phyloP scores from a whole-genome alignment of 352 stramenopile genomes.

The Phytophthora colocasiae region DNA sequence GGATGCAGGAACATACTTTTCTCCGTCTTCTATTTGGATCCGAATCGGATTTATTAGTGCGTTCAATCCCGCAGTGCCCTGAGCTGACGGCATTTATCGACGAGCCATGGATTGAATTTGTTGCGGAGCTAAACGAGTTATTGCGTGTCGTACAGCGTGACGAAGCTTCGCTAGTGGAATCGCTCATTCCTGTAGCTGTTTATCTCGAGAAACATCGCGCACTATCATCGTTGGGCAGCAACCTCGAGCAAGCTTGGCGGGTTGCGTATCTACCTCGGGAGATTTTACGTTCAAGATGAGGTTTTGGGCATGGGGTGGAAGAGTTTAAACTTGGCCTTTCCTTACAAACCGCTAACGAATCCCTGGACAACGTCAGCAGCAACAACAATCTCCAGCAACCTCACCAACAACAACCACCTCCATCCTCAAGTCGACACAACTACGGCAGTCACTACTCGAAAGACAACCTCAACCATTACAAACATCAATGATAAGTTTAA shows the following conservation, averaged over 20 bases:
- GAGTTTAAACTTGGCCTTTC: constrained; percentile 80
- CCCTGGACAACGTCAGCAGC: constrained; percentile 33
- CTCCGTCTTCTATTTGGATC: constrained; percentile 78
- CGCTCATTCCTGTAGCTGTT: constrained; percentile 65
- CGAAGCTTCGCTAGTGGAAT: constrained; percentile 57
- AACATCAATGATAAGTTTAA: constrained; percentile 52
- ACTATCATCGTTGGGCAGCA: constrained; percentile 39
- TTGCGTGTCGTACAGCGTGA: constrained; percentile 75
- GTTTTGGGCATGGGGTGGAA: constrained; percentile 56
- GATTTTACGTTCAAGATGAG: constrained; percentile 80
- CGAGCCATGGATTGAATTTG: constrained; percentile 86
- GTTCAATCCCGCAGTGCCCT: constrained; percentile 78
- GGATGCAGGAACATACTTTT: constrained; percentile 80
- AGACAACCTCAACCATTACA: constrained; percentile 41
- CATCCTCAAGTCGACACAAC: constrained; percentile 29
- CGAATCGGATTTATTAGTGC: constrained; percentile 78
- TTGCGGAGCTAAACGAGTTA: constrained; percentile 81
- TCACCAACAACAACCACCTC: constrained; percentile 21
- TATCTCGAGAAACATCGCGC: constrained; percentile 71
- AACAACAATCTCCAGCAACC: constrained; percentile 31
- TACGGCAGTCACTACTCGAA: constrained; percentile 36
- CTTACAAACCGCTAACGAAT: constrained; percentile 60
- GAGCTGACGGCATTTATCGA: constrained; percentile 88
- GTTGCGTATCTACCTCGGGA: constrained; percentile 73
- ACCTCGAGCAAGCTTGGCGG: constrained; percentile 60